phyloP scores from a whole-genome alignment of 495 filamentous ascomycete genomes.

The Neurospora sp. region DNA sequence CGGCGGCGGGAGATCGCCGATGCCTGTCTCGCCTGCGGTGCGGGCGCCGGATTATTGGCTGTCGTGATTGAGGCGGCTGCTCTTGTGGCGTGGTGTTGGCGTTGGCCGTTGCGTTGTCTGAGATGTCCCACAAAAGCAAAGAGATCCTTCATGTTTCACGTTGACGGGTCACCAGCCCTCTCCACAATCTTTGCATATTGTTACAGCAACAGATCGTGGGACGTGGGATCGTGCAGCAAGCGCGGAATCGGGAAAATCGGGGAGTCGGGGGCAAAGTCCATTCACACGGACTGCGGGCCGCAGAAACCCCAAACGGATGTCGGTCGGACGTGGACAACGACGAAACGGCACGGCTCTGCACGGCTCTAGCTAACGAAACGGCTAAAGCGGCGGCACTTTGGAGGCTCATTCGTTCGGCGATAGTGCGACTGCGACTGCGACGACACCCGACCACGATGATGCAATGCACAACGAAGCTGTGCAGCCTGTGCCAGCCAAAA shows the following conservation, averaged over 20 bases:
- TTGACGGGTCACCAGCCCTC: background rate
- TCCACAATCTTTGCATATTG: background rate
- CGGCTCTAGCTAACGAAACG: background rate
- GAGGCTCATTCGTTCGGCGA: background rate
- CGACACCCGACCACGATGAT: background rate
- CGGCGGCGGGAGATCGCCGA: background rate
- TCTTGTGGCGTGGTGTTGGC: background rate
- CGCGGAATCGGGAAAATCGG: background rate
- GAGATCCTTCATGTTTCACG: background rate
- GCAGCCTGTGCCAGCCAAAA: background rate
- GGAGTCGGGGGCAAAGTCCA: background rate
- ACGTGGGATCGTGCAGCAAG: background rate
- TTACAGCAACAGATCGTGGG: background rate
- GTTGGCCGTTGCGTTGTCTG: background rate
- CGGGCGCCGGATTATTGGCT: background rate
- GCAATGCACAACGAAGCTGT: background rate
- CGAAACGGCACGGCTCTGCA: background rate
- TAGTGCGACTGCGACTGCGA: background rate
- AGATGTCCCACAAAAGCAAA: background rate
- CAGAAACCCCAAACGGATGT: background rate
- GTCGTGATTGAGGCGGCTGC: background rate
- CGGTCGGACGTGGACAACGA: background rate
- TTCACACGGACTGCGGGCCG: background rate
- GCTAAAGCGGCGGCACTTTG: background rate
- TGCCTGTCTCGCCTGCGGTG: background rate